A percentile compares a stretch with the other conserved stretches of the same genome.
Conservation (phyloP, 2,329 filamentous ascomycete genomes). For the Chalaropsis thielavioides region DNA sequence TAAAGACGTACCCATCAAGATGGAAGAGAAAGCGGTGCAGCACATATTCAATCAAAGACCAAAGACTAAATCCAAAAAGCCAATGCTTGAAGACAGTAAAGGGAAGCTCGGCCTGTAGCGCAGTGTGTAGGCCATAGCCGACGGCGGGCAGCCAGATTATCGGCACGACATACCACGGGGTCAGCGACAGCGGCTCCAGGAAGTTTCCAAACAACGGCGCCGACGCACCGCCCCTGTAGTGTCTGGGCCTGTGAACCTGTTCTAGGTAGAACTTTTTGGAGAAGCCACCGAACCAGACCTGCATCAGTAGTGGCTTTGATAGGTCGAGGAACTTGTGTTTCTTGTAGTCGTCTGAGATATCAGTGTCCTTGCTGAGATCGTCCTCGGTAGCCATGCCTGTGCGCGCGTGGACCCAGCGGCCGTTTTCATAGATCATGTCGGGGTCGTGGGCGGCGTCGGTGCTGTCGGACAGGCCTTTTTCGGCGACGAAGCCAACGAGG, state of each 20-base stretch:
- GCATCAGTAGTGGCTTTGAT: conserved; percentile 65
- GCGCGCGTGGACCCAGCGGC: conserved; percentile 35
- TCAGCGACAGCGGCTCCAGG: conserved; percentile 91
- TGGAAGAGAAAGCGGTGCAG: conserved; percentile 90
- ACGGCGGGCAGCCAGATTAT: conserved; percentile 72
- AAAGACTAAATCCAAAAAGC: conserved; percentile 55
- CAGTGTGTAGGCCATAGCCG: conserved; percentile 53
- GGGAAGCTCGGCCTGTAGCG: conserved; percentile 40
- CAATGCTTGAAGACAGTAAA: conserved; percentile 46
- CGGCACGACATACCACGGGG: conserved; percentile 85
- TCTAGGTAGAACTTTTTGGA: conserved; percentile 92
- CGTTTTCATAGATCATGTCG: conserved; percentile 21
- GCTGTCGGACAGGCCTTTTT: conserved; percentile 20
- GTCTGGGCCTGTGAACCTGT: conserved; percentile 86
- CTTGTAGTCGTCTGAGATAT: conserved; percentile 61
- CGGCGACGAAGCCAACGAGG: conserved; percentile 17
- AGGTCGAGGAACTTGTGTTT: conserved; percentile 90
- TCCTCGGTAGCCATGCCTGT: conserved; percentile 86
- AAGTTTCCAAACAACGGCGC: conserved; percentile 96
- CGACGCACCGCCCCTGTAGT: conserved; percentile 86
- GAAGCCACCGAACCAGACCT: conserved; percentile 81
- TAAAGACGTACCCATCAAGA: conserved; percentile 59
- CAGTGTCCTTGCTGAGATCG: conserved; percentile 76
- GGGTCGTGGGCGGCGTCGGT: conserved; percentile 22
- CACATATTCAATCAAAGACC: conserved; percentile 81